phyloP scores from a whole-genome alignment of 306 rosid genomes.

The Geum urbanum region DNA sequence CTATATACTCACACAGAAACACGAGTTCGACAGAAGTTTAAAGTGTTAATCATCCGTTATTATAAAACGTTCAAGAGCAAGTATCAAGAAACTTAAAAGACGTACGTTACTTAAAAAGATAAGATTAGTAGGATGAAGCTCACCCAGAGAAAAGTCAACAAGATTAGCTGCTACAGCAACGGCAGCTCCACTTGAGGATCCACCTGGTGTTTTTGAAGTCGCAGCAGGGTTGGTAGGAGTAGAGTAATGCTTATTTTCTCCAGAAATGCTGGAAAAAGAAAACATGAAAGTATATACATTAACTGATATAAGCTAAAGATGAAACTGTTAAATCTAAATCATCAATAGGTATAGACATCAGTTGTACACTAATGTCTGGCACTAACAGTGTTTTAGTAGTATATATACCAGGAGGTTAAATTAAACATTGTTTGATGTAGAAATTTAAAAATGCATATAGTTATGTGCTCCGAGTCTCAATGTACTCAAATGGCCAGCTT shows the following conservation, averaged over 20 bases:
- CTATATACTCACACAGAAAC: background rate
- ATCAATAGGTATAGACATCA: background rate
- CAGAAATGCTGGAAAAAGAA: conserved; percentile 55
- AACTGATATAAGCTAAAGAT: background rate
- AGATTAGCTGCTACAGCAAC: conserved; percentile 89
- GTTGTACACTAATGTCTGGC: background rate
- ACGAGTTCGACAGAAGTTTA: background rate
- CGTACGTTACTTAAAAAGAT: background rate
- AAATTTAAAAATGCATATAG: background rate
- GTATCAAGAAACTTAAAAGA: background rate
- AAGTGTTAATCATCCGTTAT: too few relatives aligned
- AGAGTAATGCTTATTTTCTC: conserved; percentile 73
- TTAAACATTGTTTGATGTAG: background rate
- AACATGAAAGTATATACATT: conserved; percentile 10
- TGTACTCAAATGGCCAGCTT: background rate
- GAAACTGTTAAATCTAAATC: background rate
- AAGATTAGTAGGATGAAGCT: conserved; percentile 24
- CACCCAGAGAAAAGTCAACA: conserved; percentile 84
- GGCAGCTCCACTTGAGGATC: conserved; percentile 90
- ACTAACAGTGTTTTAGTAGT: background rate
- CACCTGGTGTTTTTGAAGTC: conserved; percentile 73
- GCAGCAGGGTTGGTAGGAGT: conserved; percentile 84
- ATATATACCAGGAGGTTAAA: background rate
- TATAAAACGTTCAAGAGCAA: background rate
- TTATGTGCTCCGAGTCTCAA: background rate